Conservation (phyloP, 345 rosid species). For the Aegle marmelos region DNA sequence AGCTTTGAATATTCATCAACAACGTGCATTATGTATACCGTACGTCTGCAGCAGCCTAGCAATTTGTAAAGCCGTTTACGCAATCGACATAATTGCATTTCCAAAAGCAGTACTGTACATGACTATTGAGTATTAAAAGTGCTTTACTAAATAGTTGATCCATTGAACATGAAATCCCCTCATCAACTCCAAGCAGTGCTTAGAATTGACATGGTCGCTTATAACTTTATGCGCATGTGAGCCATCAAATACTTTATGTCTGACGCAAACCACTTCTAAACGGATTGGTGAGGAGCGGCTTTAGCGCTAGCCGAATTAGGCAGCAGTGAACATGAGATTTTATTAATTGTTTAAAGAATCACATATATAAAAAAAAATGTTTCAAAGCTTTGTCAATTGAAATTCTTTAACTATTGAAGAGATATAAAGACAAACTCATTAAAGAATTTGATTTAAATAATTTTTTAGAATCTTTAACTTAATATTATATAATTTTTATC, state of each 20-base stretch:
- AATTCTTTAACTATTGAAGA: no score
- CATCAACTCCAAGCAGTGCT: neutral
- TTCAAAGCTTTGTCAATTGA: rapidly evolving
- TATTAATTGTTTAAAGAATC: rapidly evolving
- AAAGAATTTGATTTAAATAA: no score
- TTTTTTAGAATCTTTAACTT: no score
- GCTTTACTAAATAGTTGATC: neutral
- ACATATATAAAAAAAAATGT: no score
- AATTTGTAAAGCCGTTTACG: neutral
- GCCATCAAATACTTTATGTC: neutral
- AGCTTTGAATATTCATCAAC: neutral
- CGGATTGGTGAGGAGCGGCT: no score
- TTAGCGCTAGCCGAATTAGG: no score
- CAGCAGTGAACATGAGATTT: no score
- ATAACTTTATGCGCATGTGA: neutral
- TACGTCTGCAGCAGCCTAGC: neutral
- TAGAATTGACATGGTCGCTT: neutral
- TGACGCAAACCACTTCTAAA: no score
- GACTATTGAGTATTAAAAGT: neutral
- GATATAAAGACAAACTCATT: no score
- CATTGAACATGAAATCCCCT: neutral
- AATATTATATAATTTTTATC: no score
- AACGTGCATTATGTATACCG: no score
- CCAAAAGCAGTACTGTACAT: neutral
- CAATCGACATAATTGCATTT: neutral